Evolutionary conservation across 2,329 filamentous ascomycete genomes (phyloP).

Genomic region (Hortaea werneckii): DNA sequence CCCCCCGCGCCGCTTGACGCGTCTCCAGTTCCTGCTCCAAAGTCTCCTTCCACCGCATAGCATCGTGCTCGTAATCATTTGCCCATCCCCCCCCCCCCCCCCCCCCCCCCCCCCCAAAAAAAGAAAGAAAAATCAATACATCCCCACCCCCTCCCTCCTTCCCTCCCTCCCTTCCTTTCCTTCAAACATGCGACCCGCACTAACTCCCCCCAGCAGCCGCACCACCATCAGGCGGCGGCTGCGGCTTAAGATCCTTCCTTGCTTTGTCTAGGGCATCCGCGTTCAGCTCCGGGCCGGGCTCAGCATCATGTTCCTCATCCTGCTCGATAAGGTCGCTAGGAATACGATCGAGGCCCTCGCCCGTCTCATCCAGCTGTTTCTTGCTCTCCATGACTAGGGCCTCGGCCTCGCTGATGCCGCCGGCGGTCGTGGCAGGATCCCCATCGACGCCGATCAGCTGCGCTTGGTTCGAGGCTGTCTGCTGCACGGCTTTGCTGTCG

Average conservation of each 20-base stretch:
- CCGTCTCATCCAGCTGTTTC: conserved; percentile 35
- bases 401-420: conserved; percentile 51
- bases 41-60: too few species aligned
- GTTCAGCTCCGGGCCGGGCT: conserved; percentile 37
- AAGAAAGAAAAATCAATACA: too few species aligned
- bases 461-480: conserved; percentile 39
- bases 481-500: conserved; percentile 53
- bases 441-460: conserved; percentile 50
- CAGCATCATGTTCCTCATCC: conserved; percentile 26
- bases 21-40: too few species aligned
- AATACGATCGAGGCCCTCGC: conserved; percentile 27
- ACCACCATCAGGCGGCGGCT: neutral
- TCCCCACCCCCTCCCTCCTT: too few species aligned
- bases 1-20: too few species aligned
- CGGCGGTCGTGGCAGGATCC: conserved; percentile 38
- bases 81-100: too few species aligned
- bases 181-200: too few species aligned
- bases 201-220: too few species aligned
- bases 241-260: conserved; percentile 24
- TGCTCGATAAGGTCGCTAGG: conserved; percentile 32
- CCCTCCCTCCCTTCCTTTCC: too few species aligned
- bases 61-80: too few species aligned
- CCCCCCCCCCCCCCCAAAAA: too few species aligned
- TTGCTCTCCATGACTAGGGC: conserved; percentile 49
- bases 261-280: conserved; percentile 35